Evolutionary conservation across 306 rosid genomes (phyloP).

Genomic region (Corylus avellana): DNA sequence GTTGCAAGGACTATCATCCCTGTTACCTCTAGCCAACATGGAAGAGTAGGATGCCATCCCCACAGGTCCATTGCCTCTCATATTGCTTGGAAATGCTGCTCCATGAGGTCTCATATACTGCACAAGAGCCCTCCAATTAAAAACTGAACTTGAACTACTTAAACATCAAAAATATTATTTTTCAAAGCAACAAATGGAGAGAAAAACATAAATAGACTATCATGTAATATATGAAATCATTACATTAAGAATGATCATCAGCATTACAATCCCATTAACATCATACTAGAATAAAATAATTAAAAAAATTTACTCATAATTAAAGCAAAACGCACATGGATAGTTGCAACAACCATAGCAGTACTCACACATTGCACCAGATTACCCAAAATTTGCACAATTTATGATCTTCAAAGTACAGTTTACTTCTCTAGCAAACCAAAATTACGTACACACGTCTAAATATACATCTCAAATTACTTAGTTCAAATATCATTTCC

Average conservation of each 20-base stretch:
- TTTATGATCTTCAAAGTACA: neutral
- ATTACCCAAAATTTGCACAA: neutral
- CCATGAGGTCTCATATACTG: conserved; percentile 51
- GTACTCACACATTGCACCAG: neutral
- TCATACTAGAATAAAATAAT: neutral
- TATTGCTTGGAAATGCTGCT: conserved; percentile 33
- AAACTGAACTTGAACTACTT: conserved; percentile 8
- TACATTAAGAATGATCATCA: neutral
- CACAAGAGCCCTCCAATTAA: conserved; percentile 29
- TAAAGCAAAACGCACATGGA: neutral
- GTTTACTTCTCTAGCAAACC: neutral
- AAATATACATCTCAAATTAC: neutral
- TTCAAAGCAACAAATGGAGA: neutral
- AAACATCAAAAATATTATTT: conserved; percentile 19
- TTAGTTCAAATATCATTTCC: neutral
- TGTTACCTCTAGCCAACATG: conserved; percentile 33
- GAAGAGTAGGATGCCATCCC: conserved; percentile 34
- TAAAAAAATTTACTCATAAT: neutral
- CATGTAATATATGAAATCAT: neutral
- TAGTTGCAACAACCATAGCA: neutral
- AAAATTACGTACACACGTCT: neutral
- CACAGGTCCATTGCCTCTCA: conserved; percentile 27
- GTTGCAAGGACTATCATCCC: conserved; percentile 18
- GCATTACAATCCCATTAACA: neutral
- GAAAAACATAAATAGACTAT: neutral